phyloP scores from a whole-genome alignment of 2,329 filamentous ascomycete genomes.

The Hymenoscyphus fraxineus region DNA sequence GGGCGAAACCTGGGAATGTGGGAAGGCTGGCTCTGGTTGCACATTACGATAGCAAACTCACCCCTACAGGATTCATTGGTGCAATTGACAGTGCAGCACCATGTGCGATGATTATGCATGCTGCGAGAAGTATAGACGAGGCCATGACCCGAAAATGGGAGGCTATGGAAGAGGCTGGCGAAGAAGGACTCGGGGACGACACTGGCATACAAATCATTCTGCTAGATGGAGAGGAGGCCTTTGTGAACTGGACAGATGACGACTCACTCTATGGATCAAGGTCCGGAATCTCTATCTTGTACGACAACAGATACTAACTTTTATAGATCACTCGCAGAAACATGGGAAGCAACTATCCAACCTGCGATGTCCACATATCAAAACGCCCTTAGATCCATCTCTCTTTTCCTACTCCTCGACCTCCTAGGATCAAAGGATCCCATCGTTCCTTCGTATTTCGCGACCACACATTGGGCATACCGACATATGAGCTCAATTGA shows the following conservation, averaged over 20 bases:
- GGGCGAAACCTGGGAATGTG: constrained; percentile 69
- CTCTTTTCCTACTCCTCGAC: constrained; percentile 87
- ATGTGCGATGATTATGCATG: constrained; percentile 89
- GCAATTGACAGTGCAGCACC: constrained; percentile 92
- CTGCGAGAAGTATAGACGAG: constrained; percentile 73
- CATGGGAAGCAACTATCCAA: constrained; percentile 72
- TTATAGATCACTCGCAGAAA: constrained; percentile 65
- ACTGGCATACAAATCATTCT: constrained; percentile 85
- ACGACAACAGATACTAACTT: constrained; percentile 13
- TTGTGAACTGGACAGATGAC: constrained; percentile 69
- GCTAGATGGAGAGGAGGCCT: constrained; percentile 93
- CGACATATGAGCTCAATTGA: constrained; percentile 71
- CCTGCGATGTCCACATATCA: constrained; percentile 70
- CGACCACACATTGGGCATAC: constrained; percentile 92
- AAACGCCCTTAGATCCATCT: constrained; percentile 73
- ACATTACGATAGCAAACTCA: constrained; percentile 85
- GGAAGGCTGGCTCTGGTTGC: constrained; percentile 82
- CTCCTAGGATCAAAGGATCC: constrained; percentile 71
- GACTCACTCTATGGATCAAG: constrained; percentile 89
- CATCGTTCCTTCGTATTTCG: constrained; percentile 78
- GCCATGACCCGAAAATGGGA: constrained; percentile 81
- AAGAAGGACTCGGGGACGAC: constrained; percentile 63
- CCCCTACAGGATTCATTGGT: constrained; percentile 82
- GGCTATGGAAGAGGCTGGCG: constrained; percentile 59
- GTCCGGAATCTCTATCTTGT: constrained; percentile 40